These are phyloP conservation scores for Arthroderma uncinatum DNA, from an alignment of 2,329 filamentous ascomycete species.

Conservation along the genomic window DNA sequence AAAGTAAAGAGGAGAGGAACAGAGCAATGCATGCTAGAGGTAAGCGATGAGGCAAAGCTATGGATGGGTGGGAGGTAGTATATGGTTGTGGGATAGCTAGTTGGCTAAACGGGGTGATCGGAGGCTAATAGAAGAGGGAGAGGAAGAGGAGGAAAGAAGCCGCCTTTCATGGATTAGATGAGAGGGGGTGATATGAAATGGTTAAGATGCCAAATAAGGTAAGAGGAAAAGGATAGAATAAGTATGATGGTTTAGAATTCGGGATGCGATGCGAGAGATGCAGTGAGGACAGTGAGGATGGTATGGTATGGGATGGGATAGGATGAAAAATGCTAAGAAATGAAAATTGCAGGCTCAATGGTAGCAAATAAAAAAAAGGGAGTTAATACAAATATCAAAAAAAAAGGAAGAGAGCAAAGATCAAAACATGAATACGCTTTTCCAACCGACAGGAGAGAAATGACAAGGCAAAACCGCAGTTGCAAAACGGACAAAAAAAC, in stretches of 20 bases:
- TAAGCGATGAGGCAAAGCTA: too few species aligned
- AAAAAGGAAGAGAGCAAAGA: background rate
- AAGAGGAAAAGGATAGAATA: background rate
- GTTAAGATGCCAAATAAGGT: background rate
- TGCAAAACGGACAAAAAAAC: background rate
- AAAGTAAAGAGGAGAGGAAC: too few species aligned
- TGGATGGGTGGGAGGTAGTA: background rate
- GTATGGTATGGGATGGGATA: background rate
- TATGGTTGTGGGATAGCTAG: too few species aligned
- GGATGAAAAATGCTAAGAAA: constrained; percentile 1
- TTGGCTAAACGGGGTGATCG: too few species aligned
- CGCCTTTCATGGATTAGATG: background rate
- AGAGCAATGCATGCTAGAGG: too few species aligned
- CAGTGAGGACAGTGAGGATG: background rate
- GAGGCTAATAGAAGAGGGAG: background rate
- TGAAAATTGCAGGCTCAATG: constrained; percentile 4
- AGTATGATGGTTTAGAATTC: background rate
- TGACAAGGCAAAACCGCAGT: background rate
- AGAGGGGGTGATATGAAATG: background rate
- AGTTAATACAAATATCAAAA: constrained; percentile 5
- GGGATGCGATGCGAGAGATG: background rate
- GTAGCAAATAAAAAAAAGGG: background rate
- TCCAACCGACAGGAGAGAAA: constrained; percentile 6
- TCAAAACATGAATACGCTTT: constrained; percentile 5
- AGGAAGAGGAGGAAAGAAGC: too few species aligned